phyloP scores from a whole-genome alignment of 1,139 yeast species.

The Pichia sp. region DNA sequence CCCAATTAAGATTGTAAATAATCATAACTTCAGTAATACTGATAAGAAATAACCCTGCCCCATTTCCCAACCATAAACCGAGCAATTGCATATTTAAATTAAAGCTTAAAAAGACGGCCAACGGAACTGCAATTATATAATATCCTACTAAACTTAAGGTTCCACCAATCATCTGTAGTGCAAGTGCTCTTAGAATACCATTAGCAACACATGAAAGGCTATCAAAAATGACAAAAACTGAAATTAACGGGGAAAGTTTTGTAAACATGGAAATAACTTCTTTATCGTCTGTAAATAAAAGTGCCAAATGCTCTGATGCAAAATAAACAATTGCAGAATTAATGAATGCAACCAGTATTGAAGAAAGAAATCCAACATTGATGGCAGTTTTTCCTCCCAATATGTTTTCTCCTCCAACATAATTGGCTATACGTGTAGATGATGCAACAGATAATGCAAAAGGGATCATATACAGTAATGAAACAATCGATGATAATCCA shows the following conservation, averaged over 20 bases:
- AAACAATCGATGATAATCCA: conserved; percentile 75
- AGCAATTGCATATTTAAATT: conserved; percentile 43
- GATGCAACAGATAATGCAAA: conserved; percentile 85
- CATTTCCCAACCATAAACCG: conserved; percentile 90
- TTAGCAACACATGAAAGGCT: conserved; percentile 79
- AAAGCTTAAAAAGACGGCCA: conserved; percentile 61
- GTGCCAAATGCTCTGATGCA: conserved; percentile 54
- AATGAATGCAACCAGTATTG: conserved; percentile 48
- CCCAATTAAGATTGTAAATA: conserved; percentile 52
- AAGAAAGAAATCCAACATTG: conserved; percentile 53
- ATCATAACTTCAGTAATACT: conserved; percentile 53
- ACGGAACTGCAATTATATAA: conserved; percentile 63
- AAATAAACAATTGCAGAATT: conserved; percentile 50
- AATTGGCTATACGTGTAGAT: conserved; percentile 82
- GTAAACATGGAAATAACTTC: conserved; percentile 49
- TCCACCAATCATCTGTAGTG: conserved; percentile 80
- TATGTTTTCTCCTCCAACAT: conserved; percentile 71
- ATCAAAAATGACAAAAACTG: conserved; percentile 70
- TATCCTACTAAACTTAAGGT: conserved; percentile 68
- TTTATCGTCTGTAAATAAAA: conserved; percentile 61
- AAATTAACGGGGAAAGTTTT: conserved; percentile 61
- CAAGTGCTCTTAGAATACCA: conserved; percentile 81
- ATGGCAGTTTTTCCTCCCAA: conserved; percentile 61
- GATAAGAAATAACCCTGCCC: conserved; percentile 66
- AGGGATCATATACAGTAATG: conserved; percentile 77